Percentiles rank a stretch among this genome's conserved stretches.
phyloP scores from a whole-genome alignment of 768 basidiomycete species.

The Boletus reticulatus region DNA sequence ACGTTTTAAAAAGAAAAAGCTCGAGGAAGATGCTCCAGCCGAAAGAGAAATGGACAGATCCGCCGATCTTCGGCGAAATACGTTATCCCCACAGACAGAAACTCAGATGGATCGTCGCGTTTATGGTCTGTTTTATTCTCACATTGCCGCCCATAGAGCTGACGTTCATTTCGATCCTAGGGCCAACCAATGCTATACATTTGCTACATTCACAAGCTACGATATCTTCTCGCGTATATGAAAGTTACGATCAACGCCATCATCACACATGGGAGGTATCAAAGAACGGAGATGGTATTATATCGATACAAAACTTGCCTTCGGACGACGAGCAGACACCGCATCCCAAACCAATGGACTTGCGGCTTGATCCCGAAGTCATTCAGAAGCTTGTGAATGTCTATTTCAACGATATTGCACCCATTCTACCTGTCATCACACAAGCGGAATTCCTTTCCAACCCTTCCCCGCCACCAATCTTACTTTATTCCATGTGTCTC shows the following conservation, averaged over 20 bases:
- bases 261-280: slow-evolving; percentile 87
- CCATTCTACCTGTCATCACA: slow-evolving; percentile 87
- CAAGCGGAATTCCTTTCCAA: slow-evolving; percentile 82
- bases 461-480: slow-evolving; percentile 70
- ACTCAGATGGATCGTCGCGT: slow-evolving; percentile 58
- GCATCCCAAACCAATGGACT: slow-evolving; percentile 63
- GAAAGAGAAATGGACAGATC: slow-evolving; percentile 37
- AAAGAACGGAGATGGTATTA: slow-evolving; percentile 82
- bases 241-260: slow-evolving; percentile 84
- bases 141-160: slow-evolving; percentile 8
- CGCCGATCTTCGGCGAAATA: slow-evolving; percentile 29
- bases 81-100: slow-evolving; percentile 48
- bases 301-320: slow-evolving; percentile 69
- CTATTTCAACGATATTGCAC: slow-evolving; percentile 87
- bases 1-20: slow-evolving; percentile 94
- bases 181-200: slow-evolving; percentile 85
- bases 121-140: slow-evolving; percentile 47
- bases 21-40: slow-evolving; percentile 62
- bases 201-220: slow-evolving; percentile 87
- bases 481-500: slow-evolving; percentile 93
- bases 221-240: slow-evolving; percentile 82
- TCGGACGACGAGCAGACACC: slow-evolving; percentile 52
- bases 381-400: slow-evolving; percentile 84
- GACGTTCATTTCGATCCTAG: slow-evolving; percentile 45
- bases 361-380: slow-evolving; percentile 73